Evolutionary conservation across 1,139 yeast species (phyloP).

Genomic region (Sugiyamaella castrensis): DNA sequence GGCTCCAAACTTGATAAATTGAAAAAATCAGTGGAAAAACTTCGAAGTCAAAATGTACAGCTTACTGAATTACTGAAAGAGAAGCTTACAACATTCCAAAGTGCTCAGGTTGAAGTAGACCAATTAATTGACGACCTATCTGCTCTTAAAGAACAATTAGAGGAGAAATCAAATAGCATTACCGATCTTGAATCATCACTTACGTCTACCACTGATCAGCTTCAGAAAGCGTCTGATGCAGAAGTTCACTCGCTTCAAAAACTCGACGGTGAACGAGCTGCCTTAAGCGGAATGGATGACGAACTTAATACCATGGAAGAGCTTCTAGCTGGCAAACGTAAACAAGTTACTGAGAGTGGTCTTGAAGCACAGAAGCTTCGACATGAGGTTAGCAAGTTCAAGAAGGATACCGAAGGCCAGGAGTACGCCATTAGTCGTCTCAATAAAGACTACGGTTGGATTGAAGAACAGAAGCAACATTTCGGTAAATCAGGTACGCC

Average conservation of each 20-base stretch:
- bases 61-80: constrained; percentile 47
- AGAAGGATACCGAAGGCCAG: constrained; percentile 41
- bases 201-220: constrained; percentile 31
- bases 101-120: constrained; percentile 67
- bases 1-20: constrained; percentile 74
- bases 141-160: constrained; percentile 43
- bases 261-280: constrained; percentile 57
- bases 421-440: constrained; percentile 49
- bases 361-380: constrained; percentile 56
- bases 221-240: constrained; percentile 35
- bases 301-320: constrained; percentile 66
- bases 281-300: constrained; percentile 68
- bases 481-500: constrained; percentile 40
- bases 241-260: constrained; percentile 43
- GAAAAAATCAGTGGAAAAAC: constrained; percentile 36
- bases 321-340: constrained; percentile 52
- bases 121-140: constrained; percentile 59
- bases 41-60: constrained; percentile 25
- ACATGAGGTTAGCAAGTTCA: constrained; percentile 63
- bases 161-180: constrained; percentile 38
- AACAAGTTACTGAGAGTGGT: constrained; percentile 49
- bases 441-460: constrained; percentile 65
- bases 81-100: constrained; percentile 57
- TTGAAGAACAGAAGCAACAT: constrained; percentile 56
- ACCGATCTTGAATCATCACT: constrained; percentile 44